phyloP scores from a whole-genome alignment of 768 basidiomycete genomes.

The Pluteus cervinus region DNA sequence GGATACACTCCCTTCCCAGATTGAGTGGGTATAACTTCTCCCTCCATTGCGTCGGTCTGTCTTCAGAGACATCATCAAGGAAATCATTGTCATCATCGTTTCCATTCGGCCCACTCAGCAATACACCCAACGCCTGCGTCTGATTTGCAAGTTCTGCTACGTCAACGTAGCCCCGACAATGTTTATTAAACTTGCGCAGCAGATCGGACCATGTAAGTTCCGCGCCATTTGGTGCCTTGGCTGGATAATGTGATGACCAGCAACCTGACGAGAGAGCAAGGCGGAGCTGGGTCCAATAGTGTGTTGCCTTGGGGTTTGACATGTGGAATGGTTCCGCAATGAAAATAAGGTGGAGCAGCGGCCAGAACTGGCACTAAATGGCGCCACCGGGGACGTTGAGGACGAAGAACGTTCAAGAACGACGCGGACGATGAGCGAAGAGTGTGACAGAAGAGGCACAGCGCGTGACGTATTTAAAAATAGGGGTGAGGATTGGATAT shows the following conservation, averaged over 20 bases:
- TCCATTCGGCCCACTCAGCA: conserved; percentile 39
- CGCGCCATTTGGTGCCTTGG: conserved; percentile 48
- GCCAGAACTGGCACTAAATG: background rate
- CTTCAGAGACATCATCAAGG: conserved; percentile 8
- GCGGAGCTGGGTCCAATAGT: conserved; percentile 78
- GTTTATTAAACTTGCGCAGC: conserved; percentile 83
- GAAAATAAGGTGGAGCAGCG: background rate
- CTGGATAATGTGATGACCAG: conserved; percentile 61
- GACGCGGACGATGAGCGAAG: no score
- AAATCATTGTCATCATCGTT: conserved; percentile 54
- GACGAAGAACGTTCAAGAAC: no score
- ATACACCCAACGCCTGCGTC: conserved; percentile 56
- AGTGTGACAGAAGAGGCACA: no score
- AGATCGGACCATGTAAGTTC: conserved; percentile 71
- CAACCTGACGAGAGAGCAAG: conserved; percentile 64
- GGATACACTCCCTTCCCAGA: conserved; percentile 51
- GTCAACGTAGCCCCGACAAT: conserved; percentile 56
- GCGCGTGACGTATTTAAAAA: no score
- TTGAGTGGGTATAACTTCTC: conserved; percentile 31
- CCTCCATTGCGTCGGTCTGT: conserved; percentile 10
- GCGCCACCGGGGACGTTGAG: background rate
- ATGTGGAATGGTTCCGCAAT: conserved; percentile 11
- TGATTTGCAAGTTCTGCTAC: conserved; percentile 62
- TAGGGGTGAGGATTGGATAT: no score
- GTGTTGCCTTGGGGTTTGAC: conserved; percentile 51